These are phyloP conservation scores for Wickerhamiella occidentalis DNA, from an alignment of 805 yeast genomes.

Conservation along the genomic window DNA sequence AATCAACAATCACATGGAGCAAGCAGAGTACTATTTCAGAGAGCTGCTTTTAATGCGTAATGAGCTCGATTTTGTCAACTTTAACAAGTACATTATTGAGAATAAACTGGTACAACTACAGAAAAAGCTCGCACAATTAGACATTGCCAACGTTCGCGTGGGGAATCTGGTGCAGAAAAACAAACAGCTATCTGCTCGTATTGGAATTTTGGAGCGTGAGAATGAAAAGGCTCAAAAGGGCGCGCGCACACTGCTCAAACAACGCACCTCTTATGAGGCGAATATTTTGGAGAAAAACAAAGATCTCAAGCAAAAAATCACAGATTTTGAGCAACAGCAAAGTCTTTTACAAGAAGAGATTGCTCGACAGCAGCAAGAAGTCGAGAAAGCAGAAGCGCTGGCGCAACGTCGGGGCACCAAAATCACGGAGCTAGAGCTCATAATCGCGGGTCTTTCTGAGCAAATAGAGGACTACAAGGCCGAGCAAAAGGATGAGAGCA, in stretches of 20 bases:
- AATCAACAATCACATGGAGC: neutral
- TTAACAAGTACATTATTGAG: slow-evolving; percentile 38
- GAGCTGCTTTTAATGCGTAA: slow-evolving; percentile 46
- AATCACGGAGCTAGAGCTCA: slow-evolving; percentile 21
- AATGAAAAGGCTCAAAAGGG: slow-evolving; percentile 25
- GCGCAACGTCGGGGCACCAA: slow-evolving; percentile 26
- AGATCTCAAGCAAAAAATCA: slow-evolving; percentile 23
- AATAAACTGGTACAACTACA: slow-evolving; percentile 29
- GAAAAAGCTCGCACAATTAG: slow-evolving; percentile 24
- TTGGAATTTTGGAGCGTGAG: slow-evolving; percentile 24
- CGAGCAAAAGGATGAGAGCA: slow-evolving; percentile 9
- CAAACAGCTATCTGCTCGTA: slow-evolving; percentile 22
- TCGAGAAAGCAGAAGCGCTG: slow-evolving; percentile 24
- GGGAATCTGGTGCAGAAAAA: slow-evolving; percentile 26
- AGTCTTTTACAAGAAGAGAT: slow-evolving; percentile 22
- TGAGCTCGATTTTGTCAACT: slow-evolving; percentile 49
- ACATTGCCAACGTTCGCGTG: slow-evolving; percentile 24
- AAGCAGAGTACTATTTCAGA: slow-evolving; percentile 38
- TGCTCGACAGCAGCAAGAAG: slow-evolving; percentile 23
- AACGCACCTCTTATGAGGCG: slow-evolving; percentile 30
- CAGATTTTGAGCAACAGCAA: slow-evolving; percentile 19
- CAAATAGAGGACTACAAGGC: slow-evolving; percentile 14
- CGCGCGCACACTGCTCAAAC: slow-evolving; percentile 26
- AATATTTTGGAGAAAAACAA: slow-evolving; percentile 26
- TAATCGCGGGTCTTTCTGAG: slow-evolving; percentile 4